Conservation (phyloP, 1,284 basidiomycete genomes). For the Fereydounia khargensis region DNA sequence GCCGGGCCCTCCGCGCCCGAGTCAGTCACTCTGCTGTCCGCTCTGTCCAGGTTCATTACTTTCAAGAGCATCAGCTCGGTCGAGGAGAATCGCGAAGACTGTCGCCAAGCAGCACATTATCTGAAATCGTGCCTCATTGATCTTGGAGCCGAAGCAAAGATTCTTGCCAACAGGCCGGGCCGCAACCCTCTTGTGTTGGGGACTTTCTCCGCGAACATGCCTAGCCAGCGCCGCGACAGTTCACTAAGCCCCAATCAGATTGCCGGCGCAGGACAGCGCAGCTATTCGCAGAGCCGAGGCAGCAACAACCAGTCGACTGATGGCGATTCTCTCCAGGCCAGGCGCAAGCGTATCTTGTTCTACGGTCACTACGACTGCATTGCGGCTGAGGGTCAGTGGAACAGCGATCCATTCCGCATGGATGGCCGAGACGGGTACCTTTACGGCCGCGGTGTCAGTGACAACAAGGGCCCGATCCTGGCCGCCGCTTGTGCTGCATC, state of each 20-base stretch:
- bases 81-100: constrained; percentile 72
- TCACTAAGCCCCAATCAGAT: background rate
- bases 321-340: constrained; percentile 1
- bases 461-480: constrained; percentile 86
- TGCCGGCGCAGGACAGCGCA: background rate
- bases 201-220: constrained; percentile 36
- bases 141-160: constrained; percentile 45
- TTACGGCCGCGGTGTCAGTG: constrained; percentile 79
- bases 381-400: constrained; percentile 63
- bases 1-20: constrained; percentile 4
- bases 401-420: constrained; percentile 78
- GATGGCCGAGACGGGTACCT: constrained; percentile 85
- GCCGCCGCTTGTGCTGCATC: constrained; percentile 86
- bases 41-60: constrained; percentile 80
- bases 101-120: constrained; percentile 48
- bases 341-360: constrained; percentile 36
- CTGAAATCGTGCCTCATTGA: constrained; percentile 41
- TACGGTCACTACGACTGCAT: constrained; percentile 56
- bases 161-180: constrained; percentile 29
- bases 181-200: constrained; percentile 49
- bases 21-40: constrained; percentile 62
- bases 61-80: constrained; percentile 79
- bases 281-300: background rate
- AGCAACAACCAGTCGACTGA: background rate
- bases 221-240: background rate